A percentile compares a stretch with the other conserved stretches of the same genome.
Evolutionary conservation across 2,329 filamentous ascomycete genomes (phyloP).

Genomic region (Ramichloridium luteum): DNA sequence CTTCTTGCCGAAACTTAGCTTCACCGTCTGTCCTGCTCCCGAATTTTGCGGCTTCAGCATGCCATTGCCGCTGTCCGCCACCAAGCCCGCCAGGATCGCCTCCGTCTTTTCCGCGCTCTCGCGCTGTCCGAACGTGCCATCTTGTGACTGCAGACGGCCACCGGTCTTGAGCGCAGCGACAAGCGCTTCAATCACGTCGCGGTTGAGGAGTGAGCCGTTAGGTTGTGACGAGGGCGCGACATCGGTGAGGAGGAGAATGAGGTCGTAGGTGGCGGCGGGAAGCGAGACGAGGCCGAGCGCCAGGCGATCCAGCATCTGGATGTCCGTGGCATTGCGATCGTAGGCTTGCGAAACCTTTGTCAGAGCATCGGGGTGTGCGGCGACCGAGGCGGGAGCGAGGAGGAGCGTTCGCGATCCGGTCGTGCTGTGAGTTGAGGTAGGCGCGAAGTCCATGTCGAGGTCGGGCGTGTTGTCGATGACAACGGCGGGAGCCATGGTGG

Average conservation of each 20-base stretch:
- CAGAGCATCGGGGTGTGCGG: slow-evolving; percentile 70
- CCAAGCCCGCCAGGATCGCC: slow-evolving; percentile 70
- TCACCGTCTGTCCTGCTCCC: slow-evolving; percentile 23
- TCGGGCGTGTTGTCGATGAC: slow-evolving; percentile 29
- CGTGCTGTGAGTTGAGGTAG: slow-evolving; percentile 17
- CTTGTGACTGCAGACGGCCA: slow-evolving; percentile 56
- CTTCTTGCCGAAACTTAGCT: slow-evolving; percentile 47
- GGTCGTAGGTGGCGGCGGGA: slow-evolving; percentile 65
- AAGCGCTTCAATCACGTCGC: slow-evolving; percentile 56
- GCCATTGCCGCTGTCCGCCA: slow-evolving; percentile 45
- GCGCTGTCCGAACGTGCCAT: slow-evolving; percentile 44
- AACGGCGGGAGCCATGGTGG: slow-evolving; percentile 29
- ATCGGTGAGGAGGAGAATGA: slow-evolving; percentile 73
- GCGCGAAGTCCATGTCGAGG: slow-evolving; percentile 21
- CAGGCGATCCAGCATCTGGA: slow-evolving; percentile 96
- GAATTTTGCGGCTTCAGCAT: slow-evolving; percentile 50
- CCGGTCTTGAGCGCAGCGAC: slow-evolving; percentile 59
- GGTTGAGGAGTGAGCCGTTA: slow-evolving; percentile 55
- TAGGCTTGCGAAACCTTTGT: slow-evolving; percentile 57
- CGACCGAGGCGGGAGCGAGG: slow-evolving; percentile 80
- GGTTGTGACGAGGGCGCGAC: slow-evolving; percentile 49
- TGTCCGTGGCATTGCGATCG: slow-evolving; percentile 65
- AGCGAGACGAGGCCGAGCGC: slow-evolving; percentile 69
- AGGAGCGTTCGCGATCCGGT: slow-evolving; percentile 55
- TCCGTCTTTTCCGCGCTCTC: slow-evolving; percentile 51